These are phyloP conservation scores for Allomyces macrogynus DNA, from an alignment of 192 early-diverging fungal species.

Conservation along the genomic window DNA sequence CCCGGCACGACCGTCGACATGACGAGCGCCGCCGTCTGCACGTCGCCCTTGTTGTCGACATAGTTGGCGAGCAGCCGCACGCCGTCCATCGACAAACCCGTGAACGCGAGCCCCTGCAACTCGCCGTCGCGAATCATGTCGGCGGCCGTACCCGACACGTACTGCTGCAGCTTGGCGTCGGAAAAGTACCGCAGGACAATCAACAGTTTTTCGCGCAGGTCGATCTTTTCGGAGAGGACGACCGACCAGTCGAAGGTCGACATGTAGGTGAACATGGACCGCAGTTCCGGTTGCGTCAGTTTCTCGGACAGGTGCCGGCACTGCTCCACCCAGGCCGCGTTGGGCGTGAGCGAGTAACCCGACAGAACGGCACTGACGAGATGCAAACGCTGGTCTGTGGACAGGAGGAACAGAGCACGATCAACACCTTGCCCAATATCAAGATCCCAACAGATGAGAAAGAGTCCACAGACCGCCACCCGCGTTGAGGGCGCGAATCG, in stretches of 20 bases:
- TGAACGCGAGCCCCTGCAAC: slow-evolving; percentile 62
- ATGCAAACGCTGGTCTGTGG: slow-evolving; percentile 45
- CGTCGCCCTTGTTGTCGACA: slow-evolving; percentile 68
- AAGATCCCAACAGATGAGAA: slow-evolving; percentile 2
- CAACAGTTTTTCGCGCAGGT: slow-evolving; percentile 55
- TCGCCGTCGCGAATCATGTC: slow-evolving; percentile 40
- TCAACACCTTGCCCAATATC: too few species aligned
- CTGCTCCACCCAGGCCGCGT: slow-evolving; percentile 31
- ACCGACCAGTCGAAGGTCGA: slow-evolving; percentile 59
- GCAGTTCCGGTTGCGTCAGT: slow-evolving; percentile 51
- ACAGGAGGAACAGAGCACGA: not conserved
- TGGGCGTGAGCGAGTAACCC: slow-evolving; percentile 16
- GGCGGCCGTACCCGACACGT: slow-evolving; percentile 32
- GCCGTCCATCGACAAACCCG: slow-evolving; percentile 45
- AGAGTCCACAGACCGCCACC: slow-evolving; percentile 13
- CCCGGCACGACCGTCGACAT: slow-evolving; percentile 39
- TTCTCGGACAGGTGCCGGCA: slow-evolving; percentile 36
- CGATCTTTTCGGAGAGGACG: slow-evolving; percentile 50
- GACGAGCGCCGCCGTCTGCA: slow-evolving; percentile 67
- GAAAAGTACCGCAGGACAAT: slow-evolving; percentile 68
- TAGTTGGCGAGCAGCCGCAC: slow-evolving; percentile 56
- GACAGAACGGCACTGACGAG: slow-evolving; percentile 61
- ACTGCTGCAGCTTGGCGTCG: slow-evolving; percentile 49
- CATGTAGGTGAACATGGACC: slow-evolving; percentile 74
- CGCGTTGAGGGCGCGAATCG: slow-evolving; percentile 41